These are phyloP conservation scores for Termitomyces sp. DNA, from an alignment of 768 basidiomycete genomes.

Conservation along the genomic window DNA sequence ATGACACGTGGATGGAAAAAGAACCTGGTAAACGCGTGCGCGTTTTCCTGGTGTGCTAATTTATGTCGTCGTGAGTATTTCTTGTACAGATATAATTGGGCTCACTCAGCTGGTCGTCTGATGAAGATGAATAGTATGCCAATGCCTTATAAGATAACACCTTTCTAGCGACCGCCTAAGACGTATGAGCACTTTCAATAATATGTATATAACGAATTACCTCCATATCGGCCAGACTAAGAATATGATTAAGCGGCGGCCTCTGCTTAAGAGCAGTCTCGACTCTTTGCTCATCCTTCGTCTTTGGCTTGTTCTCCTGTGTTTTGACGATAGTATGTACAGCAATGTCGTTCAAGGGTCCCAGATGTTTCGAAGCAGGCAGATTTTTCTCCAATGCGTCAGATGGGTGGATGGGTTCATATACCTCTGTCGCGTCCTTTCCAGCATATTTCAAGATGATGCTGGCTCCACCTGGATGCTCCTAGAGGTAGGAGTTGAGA, in stretches of 20 bases:
- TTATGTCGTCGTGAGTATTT: constrained; percentile 15
- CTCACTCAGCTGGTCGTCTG: constrained; percentile 81
- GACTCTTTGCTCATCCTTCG: constrained; percentile 67
- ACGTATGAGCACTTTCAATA: not conserved
- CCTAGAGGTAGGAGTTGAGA: constrained; percentile 27
- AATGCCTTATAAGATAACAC: constrained; percentile 70
- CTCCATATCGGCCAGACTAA: constrained; percentile 82
- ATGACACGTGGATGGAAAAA: constrained; percentile 86
- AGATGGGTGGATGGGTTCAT: constrained; percentile 81
- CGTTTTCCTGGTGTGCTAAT: constrained; percentile 60
- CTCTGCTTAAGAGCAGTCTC: constrained; percentile 52
- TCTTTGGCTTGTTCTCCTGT: constrained; percentile 39
- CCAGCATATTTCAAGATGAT: constrained; percentile 85
- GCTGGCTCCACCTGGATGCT: constrained; percentile 76
- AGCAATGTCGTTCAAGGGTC: constrained; percentile 48
- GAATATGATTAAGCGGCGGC: constrained; percentile 63
- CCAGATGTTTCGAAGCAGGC: constrained; percentile 66
- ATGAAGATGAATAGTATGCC: constrained; percentile 81
- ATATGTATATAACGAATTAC: constrained; percentile 25
- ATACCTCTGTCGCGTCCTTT: constrained; percentile 72
- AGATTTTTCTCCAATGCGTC: constrained; percentile 73
- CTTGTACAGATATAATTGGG: constrained; percentile 3
- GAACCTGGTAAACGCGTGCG: constrained; percentile 75
- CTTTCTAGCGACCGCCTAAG: constrained; percentile 63
- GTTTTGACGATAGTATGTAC: constrained; percentile 28